Conservation (phyloP, 2,329 filamentous ascomycete species). For the Aspergillus floridensis region DNA sequence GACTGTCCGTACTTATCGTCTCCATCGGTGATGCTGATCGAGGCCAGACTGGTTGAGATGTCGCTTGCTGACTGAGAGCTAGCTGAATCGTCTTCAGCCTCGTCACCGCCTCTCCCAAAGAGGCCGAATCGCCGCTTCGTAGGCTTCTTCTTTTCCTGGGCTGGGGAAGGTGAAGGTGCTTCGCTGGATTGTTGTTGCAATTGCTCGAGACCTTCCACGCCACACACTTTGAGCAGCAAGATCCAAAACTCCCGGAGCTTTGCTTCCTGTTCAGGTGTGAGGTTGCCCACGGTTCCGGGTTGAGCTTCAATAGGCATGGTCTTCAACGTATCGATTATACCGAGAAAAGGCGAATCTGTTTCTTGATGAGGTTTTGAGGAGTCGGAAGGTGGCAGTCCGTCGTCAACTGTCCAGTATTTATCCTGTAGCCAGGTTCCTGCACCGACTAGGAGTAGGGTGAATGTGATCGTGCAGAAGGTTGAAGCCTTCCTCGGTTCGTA, state of each 20-base stretch:
- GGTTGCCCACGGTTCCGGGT: conserved; percentile 72
- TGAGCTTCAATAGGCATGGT: conserved; percentile 34
- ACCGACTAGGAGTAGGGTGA: conserved; percentile 33
- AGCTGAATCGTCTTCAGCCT: conserved; percentile 35
- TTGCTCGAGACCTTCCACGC: conserved; percentile 47
- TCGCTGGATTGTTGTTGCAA: conserved; percentile 23
- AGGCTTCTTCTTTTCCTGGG: conserved; percentile 54
- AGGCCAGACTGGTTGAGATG: conserved; percentile 38
- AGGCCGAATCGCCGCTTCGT: conserved; percentile 73
- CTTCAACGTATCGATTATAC: conserved; percentile 36
- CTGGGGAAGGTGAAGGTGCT: conserved; percentile 22
- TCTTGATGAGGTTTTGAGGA: conserved; percentile 15
- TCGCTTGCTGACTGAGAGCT: conserved; percentile 35
- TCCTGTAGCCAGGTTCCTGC: conserved; percentile 36
- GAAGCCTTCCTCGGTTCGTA: conserved; percentile 35
- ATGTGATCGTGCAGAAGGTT: conserved; percentile 38
- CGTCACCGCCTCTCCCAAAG: conserved; percentile 64
- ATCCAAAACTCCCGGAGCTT: conserved; percentile 88
- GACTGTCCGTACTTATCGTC: conserved; percentile 94
- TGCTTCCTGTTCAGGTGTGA: conserved; percentile 84
- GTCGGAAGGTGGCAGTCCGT: conserved; percentile 11
- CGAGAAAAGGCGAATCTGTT: conserved; percentile 27
- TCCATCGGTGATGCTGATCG: conserved; percentile 46
- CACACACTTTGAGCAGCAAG: conserved; percentile 71
- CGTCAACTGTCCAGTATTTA: conserved; percentile 27